These are phyloP conservation scores for Ustilago loliicola DNA, from an alignment of 1,284 basidiomycete genomes.

Conservation along the genomic window DNA sequence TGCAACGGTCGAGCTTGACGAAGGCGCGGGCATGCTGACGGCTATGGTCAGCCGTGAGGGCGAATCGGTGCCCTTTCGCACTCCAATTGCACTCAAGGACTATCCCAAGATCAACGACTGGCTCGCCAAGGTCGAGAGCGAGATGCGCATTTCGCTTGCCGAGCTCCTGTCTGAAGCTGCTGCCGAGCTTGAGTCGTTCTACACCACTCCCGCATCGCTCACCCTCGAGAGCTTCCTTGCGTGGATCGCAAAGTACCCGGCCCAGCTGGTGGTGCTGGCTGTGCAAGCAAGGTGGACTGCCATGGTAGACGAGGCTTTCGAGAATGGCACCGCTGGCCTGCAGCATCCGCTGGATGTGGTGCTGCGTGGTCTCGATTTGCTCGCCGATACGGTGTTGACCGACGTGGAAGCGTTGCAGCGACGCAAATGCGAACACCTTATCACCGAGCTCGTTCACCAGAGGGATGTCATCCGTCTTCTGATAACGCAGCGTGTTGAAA, in stretches of 20 bases:
- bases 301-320: slow-evolving; percentile 82
- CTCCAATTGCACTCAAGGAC: slow-evolving; percentile 88
- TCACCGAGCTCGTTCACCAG: slow-evolving; percentile 98
- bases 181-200: slow-evolving; percentile 83
- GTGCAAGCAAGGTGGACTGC: slow-evolving; percentile 94
- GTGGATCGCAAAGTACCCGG: slow-evolving; percentile 94
- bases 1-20: slow-evolving; percentile 86
- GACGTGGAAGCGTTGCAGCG: slow-evolving; percentile 90
- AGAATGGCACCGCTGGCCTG: slow-evolving; percentile 75
- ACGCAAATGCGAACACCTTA: slow-evolving; percentile 97
- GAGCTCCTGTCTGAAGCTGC: slow-evolving; percentile 83
- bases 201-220: slow-evolving; percentile 75
- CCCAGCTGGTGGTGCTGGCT: slow-evolving; percentile 93
- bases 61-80: slow-evolving; percentile 87
- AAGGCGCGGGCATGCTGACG: slow-evolving; percentile 71
- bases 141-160: slow-evolving; percentile 94
- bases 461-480: slow-evolving; percentile 91
- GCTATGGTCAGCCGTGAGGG: slow-evolving; percentile 78
- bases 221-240: slow-evolving; percentile 79
- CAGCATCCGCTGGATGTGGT: slow-evolving; percentile 82
- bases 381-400: slow-evolving; percentile 93
- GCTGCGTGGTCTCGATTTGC: slow-evolving; percentile 85
- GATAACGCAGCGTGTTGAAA: slow-evolving; percentile 77
- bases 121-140: slow-evolving; percentile 90
- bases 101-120: slow-evolving; percentile 99